Percentiles rank a stretch among this genome's conserved stretches.
These are phyloP conservation scores for Yamadazyma pseudoaaseri DNA, from an alignment of 1,139 yeast genomes.

Conservation along the genomic window DNA sequence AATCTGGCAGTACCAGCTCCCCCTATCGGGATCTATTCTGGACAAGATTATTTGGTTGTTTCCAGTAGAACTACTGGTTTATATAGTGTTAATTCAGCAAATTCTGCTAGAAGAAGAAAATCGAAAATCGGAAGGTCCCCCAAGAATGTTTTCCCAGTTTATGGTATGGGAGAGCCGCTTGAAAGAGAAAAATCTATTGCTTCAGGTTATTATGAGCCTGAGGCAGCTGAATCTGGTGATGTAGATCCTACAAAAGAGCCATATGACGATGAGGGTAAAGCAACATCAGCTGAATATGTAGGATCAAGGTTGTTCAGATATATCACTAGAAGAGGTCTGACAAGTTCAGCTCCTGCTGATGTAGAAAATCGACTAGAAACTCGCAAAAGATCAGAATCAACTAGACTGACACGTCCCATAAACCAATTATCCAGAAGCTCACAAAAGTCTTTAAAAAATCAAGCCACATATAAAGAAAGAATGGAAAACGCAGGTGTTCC, in stretches of 20 bases:
- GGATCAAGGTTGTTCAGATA: constrained; percentile 19
- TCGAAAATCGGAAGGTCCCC: constrained; percentile 48
- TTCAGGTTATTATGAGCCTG: constrained; percentile 19
- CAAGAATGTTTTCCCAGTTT: constrained; percentile 73
- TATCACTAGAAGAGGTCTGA: constrained; percentile 8
- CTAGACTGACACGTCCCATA: constrained; percentile 2
- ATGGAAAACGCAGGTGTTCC: constrained; percentile 19
- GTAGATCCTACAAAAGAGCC: constrained; percentile 1
- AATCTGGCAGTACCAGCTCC: constrained; percentile 4
- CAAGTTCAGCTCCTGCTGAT: constrained; percentile 6
- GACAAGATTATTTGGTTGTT: constrained; percentile 2
- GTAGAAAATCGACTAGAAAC: constrained; percentile 9
- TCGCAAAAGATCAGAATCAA: constrained; percentile 1
- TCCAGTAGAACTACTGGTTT: constrained; percentile 4
- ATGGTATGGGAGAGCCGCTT: constrained; percentile 69
- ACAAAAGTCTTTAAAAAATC: constrained; percentile 8
- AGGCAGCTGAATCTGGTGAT: neutral
- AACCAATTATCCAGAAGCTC: constrained; percentile 14
- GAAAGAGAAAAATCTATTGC: constrained; percentile 59
- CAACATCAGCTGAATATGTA: constrained; percentile 25
- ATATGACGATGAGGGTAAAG: constrained; percentile 5
- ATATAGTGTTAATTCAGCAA: constrained; percentile 6
- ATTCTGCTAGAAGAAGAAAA: constrained; percentile 5
- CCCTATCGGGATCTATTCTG: constrained; percentile 9
- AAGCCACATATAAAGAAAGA: constrained; percentile 13